Conservation (phyloP, 2,329 filamentous ascomycete species). For the Aspergillus sp. region DNA sequence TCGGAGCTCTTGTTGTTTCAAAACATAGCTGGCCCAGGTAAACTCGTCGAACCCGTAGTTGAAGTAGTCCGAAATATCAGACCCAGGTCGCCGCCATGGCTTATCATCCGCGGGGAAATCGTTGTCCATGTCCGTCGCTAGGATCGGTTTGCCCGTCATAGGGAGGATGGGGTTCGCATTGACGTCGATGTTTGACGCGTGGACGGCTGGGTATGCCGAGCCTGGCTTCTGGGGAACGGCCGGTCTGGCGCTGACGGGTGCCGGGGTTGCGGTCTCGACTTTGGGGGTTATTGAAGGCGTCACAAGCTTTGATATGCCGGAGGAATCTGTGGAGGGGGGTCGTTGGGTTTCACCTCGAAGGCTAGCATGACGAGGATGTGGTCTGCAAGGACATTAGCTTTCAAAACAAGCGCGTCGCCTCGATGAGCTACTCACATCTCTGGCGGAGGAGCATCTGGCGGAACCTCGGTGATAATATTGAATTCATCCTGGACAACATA, state of each 20-base stretch:
- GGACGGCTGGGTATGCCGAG: constrained; percentile 57
- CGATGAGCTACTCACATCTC: constrained; percentile 25
- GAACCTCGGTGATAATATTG: constrained; percentile 43
- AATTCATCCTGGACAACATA: constrained; percentile 35
- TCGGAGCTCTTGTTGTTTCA: constrained; percentile 74
- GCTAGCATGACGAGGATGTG: constrained; percentile 31
- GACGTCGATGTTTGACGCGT: constrained; percentile 75
- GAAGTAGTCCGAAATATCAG: constrained; percentile 94
- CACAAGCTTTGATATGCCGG: constrained; percentile 22
- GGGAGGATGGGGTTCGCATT: constrained; percentile 74
- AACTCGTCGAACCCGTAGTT: constrained; percentile 99
- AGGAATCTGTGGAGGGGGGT: constrained; percentile 24
- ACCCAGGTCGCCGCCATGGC: constrained; percentile 89
- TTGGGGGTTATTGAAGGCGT: constrained; percentile 27
- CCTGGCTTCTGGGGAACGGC: constrained; percentile 44
- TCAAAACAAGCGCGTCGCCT: background rate
- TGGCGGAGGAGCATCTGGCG: constrained; percentile 32
- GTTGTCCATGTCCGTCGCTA: constrained; percentile 68
- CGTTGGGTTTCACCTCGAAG: constrained; percentile 29
- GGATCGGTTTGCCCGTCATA: constrained; percentile 66
- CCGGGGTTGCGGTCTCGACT: constrained; percentile 25
- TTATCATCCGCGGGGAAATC: constrained; percentile 66
- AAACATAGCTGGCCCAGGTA: constrained; percentile 89
- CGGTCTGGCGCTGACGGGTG: constrained; percentile 27
- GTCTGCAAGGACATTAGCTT: constrained; percentile 17